Conservation (phyloP, 768 basidiomycete species). For the Tulasnella sp. region DNA sequence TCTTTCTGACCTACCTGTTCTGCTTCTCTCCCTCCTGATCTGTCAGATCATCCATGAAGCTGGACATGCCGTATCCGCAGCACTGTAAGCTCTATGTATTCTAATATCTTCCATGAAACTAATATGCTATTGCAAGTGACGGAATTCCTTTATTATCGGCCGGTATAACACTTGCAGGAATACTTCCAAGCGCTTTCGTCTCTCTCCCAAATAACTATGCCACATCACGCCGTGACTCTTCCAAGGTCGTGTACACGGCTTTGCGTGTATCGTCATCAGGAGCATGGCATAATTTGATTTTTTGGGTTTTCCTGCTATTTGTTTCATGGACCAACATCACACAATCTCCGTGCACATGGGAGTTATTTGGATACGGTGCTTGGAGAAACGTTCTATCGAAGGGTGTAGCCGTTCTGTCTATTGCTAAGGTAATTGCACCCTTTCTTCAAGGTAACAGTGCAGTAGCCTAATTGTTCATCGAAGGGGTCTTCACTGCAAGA, state of each 20-base stretch:
- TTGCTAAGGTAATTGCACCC: slow-evolving; percentile 37
- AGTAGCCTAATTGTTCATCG: not conserved
- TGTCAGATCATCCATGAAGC: slow-evolving; percentile 67
- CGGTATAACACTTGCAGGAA: slow-evolving; percentile 46
- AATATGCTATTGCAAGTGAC: slow-evolving; percentile 35
- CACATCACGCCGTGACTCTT: slow-evolving; percentile 27
- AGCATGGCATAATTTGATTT: slow-evolving; percentile 61
- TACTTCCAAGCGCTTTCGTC: slow-evolving; percentile 67
- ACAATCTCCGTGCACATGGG: slow-evolving; percentile 16
- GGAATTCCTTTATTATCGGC: slow-evolving; percentile 46
- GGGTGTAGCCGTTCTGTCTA: slow-evolving; percentile 43
- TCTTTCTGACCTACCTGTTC: slow-evolving; percentile 50
- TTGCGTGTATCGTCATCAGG: slow-evolving; percentile 60
- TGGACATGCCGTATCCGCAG: slow-evolving; percentile 66
- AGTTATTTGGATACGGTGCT: slow-evolving; percentile 28
- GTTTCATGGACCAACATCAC: not conserved
- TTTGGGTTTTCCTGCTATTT: slow-evolving; percentile 32
- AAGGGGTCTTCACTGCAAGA: slow-evolving; percentile 50
- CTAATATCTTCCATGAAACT: not conserved
- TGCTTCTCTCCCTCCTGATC: slow-evolving; percentile 46
- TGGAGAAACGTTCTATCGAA: slow-evolving; percentile 41
- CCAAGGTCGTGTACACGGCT: slow-evolving; percentile 32
- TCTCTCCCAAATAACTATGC: slow-evolving; percentile 33
- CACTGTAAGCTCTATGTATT: slow-evolving; percentile 39
- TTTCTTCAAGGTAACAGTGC: not conserved